Base-by-base conservation (phyloP, 179 eudicot species). In the Heliamphora pulchella region DNA sequence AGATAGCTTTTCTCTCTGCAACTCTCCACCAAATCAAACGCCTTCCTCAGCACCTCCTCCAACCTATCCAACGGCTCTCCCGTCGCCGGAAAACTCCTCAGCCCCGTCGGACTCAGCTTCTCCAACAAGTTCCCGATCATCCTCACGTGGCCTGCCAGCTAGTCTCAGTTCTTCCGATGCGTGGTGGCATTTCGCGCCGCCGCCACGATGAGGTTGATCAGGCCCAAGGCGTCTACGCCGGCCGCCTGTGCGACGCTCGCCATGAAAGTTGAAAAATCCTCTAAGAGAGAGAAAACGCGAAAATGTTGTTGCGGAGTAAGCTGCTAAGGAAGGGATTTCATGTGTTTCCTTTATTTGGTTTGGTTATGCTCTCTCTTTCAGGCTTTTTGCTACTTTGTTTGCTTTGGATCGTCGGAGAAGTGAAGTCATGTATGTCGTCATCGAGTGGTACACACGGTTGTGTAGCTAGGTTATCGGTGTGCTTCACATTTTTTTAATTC, bases 21-120 rank as follows among this genome's bases (percentile, higher is more conserved):
- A 78, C 97, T 89, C 54, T 85, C 80, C 46, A 92, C 91, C 83
- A 92, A 79, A 74, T 88, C 71, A 14, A 86, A 86, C 59, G 97
- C 82, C 82, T 91, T 91, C 85, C 90, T 85, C 77, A 92, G 81
- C 17, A 94, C 91, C 55, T 88, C 92, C 86, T 89, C 94, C 70
- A 92, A 90, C 79, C 84, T 87, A 81, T 91, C 94, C 79, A 92
- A 84, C 31, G 94, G 97, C 80, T 92, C 97, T 59, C 92, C 81
- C 39, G 97, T 90, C 72, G 86, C 94, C 8, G 92, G 92, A 68
- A 86, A 89, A 82, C 76, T 88, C 81, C 82, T 89, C 47, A 92
- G 88, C 83, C 91, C 91, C 8, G 97, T 85, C 74, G 89, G 85
- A 86, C 86, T 88, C n/a, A 92, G 90, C 76, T 85, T 86, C 84